Conservation (phyloP, 2,329 filamentous ascomycete genomes). For the Cladophialophora bantiana region DNA sequence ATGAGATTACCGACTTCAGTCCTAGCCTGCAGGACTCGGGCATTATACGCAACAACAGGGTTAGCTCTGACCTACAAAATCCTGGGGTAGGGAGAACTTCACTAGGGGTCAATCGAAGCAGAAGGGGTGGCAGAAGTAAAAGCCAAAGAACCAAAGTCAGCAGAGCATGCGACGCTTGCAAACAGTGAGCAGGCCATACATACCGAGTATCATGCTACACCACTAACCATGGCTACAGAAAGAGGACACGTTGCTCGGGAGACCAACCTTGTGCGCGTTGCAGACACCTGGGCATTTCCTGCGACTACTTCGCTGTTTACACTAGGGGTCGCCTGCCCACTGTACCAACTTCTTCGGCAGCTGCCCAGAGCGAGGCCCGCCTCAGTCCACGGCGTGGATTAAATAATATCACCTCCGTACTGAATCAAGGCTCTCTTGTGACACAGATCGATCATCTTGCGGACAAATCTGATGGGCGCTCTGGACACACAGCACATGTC, state of each 20-base stretch:
- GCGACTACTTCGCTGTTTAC: neutral
- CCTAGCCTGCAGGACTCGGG: neutral
- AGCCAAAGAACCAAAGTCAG: neutral
- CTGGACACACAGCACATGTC: neutral
- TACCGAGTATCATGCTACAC: neutral
- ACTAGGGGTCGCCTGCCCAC: conserved; percentile 5
- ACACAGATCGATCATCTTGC: neutral
- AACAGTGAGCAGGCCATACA: neutral
- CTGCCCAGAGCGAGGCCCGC: neutral
- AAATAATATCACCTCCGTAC: neutral
- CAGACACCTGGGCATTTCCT: conserved; percentile 3
- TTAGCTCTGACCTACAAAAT: neutral
- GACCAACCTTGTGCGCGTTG: conserved; percentile 5
- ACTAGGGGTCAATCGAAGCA: neutral
- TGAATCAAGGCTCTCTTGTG: neutral
- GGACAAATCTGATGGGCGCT: neutral
- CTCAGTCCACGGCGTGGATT: neutral
- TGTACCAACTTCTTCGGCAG: neutral
- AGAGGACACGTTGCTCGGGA: conserved; percentile 7
- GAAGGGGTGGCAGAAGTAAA: neutral
- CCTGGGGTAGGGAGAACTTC: neutral
- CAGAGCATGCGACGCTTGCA: conserved; percentile 11
- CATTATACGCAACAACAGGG: neutral
- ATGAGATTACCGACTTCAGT: neutral
- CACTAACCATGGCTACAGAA: neutral